Evolutionary conservation across 1,284 basidiomycete genomes (phyloP).

Genomic region (Phellopilus nigrolimitatus): DNA sequence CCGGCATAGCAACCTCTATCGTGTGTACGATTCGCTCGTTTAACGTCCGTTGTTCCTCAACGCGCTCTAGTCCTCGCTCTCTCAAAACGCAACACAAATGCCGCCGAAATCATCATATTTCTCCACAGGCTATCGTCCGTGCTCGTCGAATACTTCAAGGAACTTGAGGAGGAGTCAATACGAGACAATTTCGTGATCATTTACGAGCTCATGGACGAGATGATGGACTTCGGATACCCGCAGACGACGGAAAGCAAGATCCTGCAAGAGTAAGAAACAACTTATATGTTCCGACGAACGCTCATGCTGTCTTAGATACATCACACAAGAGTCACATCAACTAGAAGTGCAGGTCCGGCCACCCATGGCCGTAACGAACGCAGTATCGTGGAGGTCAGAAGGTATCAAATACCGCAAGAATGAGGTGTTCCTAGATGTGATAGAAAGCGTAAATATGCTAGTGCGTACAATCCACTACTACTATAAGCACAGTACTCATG

Average conservation of each 20-base stretch:
- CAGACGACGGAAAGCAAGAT: constrained; percentile 99
- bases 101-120: constrained; percentile 95
- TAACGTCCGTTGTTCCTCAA: constrained; percentile 7
- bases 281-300: constrained; percentile 2
- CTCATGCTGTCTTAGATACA: constrained; percentile 54
- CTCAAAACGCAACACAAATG: constrained; percentile 95
- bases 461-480: constrained; percentile 40
- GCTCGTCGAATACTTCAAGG: constrained; percentile 98
- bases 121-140: constrained; percentile 89
- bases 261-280: constrained; percentile 77
- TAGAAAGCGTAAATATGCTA: constrained; percentile 95
- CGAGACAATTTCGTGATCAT: constrained; percentile 99
- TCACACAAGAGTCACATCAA: constrained; percentile 99
- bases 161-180: constrained; percentile 98
- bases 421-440: constrained; percentile 98
- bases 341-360: constrained; percentile 95
- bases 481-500: constrained; percentile 11
- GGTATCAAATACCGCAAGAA: constrained; percentile 99
- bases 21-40: constrained; percentile 46
- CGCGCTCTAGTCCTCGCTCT: constrained; percentile 77
- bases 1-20: constrained; percentile 94
- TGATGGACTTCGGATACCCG: constrained; percentile 99
- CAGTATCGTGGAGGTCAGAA: constrained; percentile 97
- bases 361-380: constrained; percentile 97
- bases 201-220: constrained; percentile 97